These are phyloP conservation scores for Rhodamnia rubescens DNA, from an alignment of 345 rosid genomes.

Conservation along the genomic window DNA sequence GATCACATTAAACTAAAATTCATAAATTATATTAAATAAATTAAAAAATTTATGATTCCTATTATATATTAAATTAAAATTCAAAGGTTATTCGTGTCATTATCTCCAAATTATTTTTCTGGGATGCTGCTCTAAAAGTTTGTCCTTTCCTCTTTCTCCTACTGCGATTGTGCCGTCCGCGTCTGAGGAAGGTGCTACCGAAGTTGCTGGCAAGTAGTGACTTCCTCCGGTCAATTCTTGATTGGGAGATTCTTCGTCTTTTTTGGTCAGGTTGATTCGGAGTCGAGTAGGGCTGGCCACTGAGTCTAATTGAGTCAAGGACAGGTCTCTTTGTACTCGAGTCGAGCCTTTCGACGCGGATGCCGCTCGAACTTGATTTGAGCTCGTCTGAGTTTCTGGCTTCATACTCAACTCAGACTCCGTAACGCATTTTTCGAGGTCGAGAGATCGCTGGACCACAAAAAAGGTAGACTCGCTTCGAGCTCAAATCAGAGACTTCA, in stretches of 20 bases:
- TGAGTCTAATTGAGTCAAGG: no score
- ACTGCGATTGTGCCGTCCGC: accelerated
- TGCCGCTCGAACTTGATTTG: neutral
- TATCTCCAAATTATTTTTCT: no score
- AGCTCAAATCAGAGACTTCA: neutral
- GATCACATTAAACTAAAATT: no score
- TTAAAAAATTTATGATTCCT: no score
- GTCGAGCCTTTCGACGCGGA: neutral
- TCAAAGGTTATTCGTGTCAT: no score
- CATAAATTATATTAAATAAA: no score
- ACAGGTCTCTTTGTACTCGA: no score
- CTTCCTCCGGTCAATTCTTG: accelerated
- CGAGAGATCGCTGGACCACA: no score
- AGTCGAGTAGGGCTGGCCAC: neutral
- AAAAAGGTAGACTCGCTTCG: no score
- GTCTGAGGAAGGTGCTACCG: neutral
- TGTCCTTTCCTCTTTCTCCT: accelerated
- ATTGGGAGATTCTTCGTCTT: neutral
- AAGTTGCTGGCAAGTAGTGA: neutral
- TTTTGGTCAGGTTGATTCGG: neutral
- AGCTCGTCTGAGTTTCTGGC: neutral
- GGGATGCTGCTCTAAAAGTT: neutral
- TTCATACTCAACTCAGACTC: neutral
- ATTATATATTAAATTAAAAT: no score
- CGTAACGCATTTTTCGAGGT: accelerated